These are phyloP conservation scores for Candida argentea DNA, from an alignment of 805 yeast genomes.

Conservation along the genomic window DNA sequence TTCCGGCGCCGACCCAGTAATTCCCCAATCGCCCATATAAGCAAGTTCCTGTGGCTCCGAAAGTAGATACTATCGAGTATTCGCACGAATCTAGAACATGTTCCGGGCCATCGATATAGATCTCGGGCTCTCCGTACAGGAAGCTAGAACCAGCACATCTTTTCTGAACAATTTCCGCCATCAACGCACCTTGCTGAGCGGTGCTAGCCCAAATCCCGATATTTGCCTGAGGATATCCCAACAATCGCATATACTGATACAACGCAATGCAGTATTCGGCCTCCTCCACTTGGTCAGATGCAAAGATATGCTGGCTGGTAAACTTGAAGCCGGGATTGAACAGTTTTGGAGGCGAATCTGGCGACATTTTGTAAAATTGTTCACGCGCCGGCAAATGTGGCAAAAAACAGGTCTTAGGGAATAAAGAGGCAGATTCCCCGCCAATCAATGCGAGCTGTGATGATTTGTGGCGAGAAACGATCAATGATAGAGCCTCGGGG, in stretches of 20 bases:
- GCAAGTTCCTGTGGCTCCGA: conserved; percentile 11
- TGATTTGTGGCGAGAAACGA: conserved; percentile 1
- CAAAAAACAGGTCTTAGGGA: background rate
- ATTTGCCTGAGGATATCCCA: conserved; percentile 29
- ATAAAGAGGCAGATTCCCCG: conserved; percentile 1
- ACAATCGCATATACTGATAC: conserved; percentile 34
- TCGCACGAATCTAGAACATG: conserved; percentile 4
- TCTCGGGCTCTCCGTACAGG: conserved; percentile 14
- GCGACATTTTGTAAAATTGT: conserved; percentile 1
- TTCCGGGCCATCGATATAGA: conserved; percentile 2
- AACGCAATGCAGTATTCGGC: conserved; percentile 38
- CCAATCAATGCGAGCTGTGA: conserved; percentile 5
- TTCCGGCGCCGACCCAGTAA: conserved; percentile 4
- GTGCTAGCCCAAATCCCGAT: conserved; percentile 34
- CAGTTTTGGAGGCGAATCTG: conserved; percentile 1
- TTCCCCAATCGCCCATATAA: conserved; percentile 19
- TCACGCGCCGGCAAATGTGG: too few species aligned
- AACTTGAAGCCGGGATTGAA: conserved; percentile 6
- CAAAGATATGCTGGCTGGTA: conserved; percentile 6
- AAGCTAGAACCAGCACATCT: conserved; percentile 2
- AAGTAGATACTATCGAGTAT: conserved; percentile 3
- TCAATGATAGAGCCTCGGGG: conserved; percentile 2
- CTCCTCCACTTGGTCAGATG: conserved; percentile 13
- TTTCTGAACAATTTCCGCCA: conserved; percentile 27
- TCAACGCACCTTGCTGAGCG: conserved; percentile 29